phyloP scores from a whole-genome alignment of 1,284 basidiomycete species.

The Microbotryum violaceum region DNA sequence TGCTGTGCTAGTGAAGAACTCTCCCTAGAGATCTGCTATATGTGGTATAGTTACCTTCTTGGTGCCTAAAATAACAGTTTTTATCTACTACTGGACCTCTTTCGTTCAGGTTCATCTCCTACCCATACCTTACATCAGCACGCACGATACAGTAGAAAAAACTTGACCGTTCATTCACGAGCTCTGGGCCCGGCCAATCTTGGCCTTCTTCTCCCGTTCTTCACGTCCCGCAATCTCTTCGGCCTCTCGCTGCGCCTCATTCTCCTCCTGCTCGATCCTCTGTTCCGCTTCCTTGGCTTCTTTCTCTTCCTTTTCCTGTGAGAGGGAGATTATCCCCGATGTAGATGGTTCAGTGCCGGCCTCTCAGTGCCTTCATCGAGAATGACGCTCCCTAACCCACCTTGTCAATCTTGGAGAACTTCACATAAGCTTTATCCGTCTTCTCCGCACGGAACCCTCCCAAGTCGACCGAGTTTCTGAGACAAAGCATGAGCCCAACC shows the following conservation, averaged over 20 bases:
- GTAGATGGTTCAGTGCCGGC: not conserved
- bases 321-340: not conserved
- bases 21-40: too few relatives aligned
- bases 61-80: too few relatives aligned
- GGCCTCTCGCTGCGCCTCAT: conserved; percentile 12
- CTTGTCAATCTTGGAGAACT: conserved; percentile 31
- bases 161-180: too few relatives aligned
- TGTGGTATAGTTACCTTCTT: too few relatives aligned
- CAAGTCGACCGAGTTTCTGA: conserved; percentile 10
- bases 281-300: conserved; percentile 38
- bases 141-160: too few relatives aligned
- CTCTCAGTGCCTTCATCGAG: conserved; percentile 36
- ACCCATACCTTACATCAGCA: too few relatives aligned
- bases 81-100: too few relatives aligned
- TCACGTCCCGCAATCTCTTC: not conserved
- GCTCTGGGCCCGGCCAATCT: conserved; percentile 1
- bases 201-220: conserved; percentile 8
- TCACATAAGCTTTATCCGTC: conserved; percentile 18
- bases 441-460: conserved; percentile 27
- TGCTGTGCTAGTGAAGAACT: too few relatives aligned
- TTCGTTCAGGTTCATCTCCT: too few relatives aligned
- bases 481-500: not conserved
- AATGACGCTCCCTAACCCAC: conserved; percentile 32
- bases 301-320: conserved; percentile 33
- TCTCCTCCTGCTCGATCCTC: conserved; percentile 25